Base-by-base conservation (phyloP, 805 yeast species). In the Metschnikowia arizonensis region DNA sequence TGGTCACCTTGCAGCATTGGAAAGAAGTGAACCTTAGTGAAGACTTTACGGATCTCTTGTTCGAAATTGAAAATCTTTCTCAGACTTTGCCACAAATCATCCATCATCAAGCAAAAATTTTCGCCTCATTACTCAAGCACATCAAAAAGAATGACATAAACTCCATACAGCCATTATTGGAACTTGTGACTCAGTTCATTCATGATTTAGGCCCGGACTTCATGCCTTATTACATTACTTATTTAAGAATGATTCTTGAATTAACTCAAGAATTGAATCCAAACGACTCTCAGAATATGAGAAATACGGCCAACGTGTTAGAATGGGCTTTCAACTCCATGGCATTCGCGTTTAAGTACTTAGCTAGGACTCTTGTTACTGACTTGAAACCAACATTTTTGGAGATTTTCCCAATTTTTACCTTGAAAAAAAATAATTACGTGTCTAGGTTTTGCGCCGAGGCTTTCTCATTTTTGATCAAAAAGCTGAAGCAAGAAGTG, bases 201-300 rank as follows among this genome's bases (percentile, higher is more conserved):
- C 97, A 88, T 56, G 99, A 91, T 68, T 68, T 91, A 50, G 97
- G 97, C 8, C 83, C 91, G 2, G 98, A 91, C 54, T 93, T 90
- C 58, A 76, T 88, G 70, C 78, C 77, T 7, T 88, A 69, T 57
- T 89, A 88, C 58, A 67, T 67, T 1, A 60, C 65, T 21, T 65
- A 88, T 0, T 64, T 91, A 38, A 52, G 57, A 0, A 54, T 76
- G 19, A 71, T 90, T 33, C 76, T 75, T 4, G 61, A 67, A 0
- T 59, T 87, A 46, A 72, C 79, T 0, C 41, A 61, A 44, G 54
- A 57, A 8, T 59, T 63, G 15, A 63, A 62, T 48, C 70, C 72
- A 1, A 69, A 69, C 49, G 74, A 68, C 42, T 73, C 86, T 24
- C 78, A 79, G 48, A 79, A 78, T 48, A 68, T 73, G 47, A 62